Conservation (phyloP, 768 basidiomycete species). For the Gymnopilus dilepis region DNA sequence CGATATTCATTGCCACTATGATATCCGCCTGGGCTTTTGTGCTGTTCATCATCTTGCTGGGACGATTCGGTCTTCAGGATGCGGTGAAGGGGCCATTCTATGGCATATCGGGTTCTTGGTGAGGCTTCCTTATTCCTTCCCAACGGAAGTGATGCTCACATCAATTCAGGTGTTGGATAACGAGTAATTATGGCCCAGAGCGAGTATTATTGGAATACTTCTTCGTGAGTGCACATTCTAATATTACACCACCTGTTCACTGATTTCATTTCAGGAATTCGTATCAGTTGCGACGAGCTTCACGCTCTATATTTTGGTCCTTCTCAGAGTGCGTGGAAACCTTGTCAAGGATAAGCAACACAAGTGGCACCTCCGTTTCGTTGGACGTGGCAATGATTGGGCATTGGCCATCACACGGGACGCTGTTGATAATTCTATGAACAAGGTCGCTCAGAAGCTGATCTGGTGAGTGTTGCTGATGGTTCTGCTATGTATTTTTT, state of each 20-base stretch:
- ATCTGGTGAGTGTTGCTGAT: slow-evolving; percentile 20
- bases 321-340: slow-evolving; percentile 23
- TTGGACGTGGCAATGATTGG: slow-evolving; percentile 11
- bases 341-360: slow-evolving; percentile 15
- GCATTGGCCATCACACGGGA: slow-evolving; percentile 8
- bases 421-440: slow-evolving; percentile 11
- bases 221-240: slow-evolving; percentile 36
- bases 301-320: slow-evolving; percentile 13
- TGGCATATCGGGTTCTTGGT: slow-evolving; percentile 51
- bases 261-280: slow-evolving; percentile 11
- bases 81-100: slow-evolving; percentile 45
- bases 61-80: slow-evolving; percentile 41
- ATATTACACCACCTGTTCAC: background rate
- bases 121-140: slow-evolving; percentile 2
- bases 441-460: slow-evolving; percentile 14
- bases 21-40: slow-evolving; percentile 42
- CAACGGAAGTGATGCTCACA: background rate
- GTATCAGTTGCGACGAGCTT: slow-evolving; percentile 17
- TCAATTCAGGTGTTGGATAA: slow-evolving; percentile 46
- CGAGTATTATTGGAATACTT: slow-evolving; percentile 50
- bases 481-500: background rate
- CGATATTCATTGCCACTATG: slow-evolving; percentile 37
- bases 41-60: slow-evolving; percentile 38
- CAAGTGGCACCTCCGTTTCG: slow-evolving; percentile 16
- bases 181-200: slow-evolving; percentile 41